Conservation (phyloP, 2,329 filamentous ascomycete species). For the Trichoderma sp. region DNA sequence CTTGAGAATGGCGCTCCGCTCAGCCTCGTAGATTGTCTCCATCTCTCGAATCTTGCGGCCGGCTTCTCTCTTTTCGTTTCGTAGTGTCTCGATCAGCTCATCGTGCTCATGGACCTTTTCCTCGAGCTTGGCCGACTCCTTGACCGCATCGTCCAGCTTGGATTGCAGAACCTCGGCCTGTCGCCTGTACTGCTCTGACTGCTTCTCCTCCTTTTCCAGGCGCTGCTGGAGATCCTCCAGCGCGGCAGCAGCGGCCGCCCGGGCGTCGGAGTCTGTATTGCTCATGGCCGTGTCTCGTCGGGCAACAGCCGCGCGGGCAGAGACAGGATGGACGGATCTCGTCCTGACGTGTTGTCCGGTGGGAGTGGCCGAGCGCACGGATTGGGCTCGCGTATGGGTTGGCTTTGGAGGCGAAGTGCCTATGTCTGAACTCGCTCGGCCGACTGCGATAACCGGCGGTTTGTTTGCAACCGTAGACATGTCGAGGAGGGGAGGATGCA, state of each 20-base stretch:
- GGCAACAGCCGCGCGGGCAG: constrained; percentile 68
- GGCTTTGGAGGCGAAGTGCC: constrained; percentile 32
- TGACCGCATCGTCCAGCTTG: constrained; percentile 78
- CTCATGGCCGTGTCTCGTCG: constrained; percentile 51
- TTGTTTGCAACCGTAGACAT: constrained; percentile 57
- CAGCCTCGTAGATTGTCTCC: constrained; percentile 88
- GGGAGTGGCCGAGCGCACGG: constrained; percentile 43
- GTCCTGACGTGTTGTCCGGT: constrained; percentile 49
- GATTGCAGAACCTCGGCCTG: constrained; percentile 82
- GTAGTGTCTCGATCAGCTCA: constrained; percentile 75
- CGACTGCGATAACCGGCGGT: constrained; percentile 48
- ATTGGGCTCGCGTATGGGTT: constrained; percentile 39
- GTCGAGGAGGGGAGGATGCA: constrained; percentile 12
- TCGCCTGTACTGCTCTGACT: constrained; percentile 77
- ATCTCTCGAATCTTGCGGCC: constrained; percentile 84
- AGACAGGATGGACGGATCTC: constrained; percentile 69
- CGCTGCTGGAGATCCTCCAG: constrained; percentile 84
- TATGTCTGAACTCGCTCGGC: constrained; percentile 44
- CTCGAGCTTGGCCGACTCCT: constrained; percentile 82
- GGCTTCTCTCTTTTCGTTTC: constrained; percentile 81
- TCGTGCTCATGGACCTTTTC: constrained; percentile 85
- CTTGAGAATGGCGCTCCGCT: constrained; percentile 80
- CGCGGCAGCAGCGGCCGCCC: constrained; percentile 74
- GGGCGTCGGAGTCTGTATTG: constrained; percentile 66
- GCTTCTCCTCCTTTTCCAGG: constrained; percentile 74